Conservation (phyloP, 768 basidiomycete species). For the Dioszegia aurantiaca region DNA sequence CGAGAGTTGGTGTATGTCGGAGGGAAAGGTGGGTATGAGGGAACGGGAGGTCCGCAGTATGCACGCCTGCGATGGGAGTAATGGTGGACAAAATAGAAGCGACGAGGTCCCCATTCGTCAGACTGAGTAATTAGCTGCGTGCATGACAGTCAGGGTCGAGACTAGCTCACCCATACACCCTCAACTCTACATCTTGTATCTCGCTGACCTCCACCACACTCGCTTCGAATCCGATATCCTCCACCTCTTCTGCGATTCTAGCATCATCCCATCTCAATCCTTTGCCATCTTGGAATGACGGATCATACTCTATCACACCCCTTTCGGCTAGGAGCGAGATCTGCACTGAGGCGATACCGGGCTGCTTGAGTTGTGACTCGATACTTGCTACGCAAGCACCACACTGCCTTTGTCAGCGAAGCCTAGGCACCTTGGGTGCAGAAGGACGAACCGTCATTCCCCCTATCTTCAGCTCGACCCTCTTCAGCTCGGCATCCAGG, state of each 20-base stretch:
- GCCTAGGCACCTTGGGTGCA: too few species aligned
- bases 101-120: conserved; percentile 37
- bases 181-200: conserved; percentile 43
- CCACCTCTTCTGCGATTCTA: conserved; percentile 81
- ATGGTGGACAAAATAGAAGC: conserved; percentile 24
- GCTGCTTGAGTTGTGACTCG: conserved; percentile 56
- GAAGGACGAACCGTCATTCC: conserved; percentile 50
- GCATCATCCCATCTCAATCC: conserved; percentile 66
- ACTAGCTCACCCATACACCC: conserved; percentile 46
- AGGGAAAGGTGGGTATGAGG: conserved; percentile 43
- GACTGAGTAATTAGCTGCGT: conserved; percentile 17
- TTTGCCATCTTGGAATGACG: conserved; percentile 51
- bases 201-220: conserved; percentile 48
- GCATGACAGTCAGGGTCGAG: background rate
- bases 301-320: conserved; percentile 85
- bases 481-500: conserved; percentile 3
- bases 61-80: conserved; percentile 39
- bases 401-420: conserved; percentile 41
- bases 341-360: conserved; percentile 86
- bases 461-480: conserved; percentile 47
- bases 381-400: conserved; percentile 53
- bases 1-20: conserved; percentile 47
- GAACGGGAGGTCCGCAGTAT: conserved; percentile 29
- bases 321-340: conserved; percentile 98
- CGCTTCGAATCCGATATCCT: conserved; percentile 58